Conservation (phyloP, 352 stramenopile genomes). For the Saprolegnia diclina region DNA sequence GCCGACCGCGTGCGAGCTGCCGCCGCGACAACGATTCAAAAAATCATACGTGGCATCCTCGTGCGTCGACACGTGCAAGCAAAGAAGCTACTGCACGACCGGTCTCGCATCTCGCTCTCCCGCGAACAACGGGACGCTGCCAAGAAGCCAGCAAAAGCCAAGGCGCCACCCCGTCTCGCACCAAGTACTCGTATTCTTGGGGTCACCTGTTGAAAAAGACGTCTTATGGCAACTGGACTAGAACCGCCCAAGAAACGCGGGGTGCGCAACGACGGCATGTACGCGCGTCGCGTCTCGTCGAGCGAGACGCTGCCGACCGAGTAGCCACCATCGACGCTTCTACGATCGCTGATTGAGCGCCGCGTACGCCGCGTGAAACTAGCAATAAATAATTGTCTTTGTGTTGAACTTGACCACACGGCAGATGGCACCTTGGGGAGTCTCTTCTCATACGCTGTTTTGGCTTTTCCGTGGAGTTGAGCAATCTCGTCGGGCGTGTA, state of each 20-base stretch:
- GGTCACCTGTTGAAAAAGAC: background rate
- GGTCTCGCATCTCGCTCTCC: background rate
- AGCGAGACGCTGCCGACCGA: background rate
- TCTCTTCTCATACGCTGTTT: constrained; percentile 20
- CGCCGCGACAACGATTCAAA: constrained; percentile 4
- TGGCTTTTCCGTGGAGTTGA: constrained; percentile 13
- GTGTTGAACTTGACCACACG: too few relatives aligned
- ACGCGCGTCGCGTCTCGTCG: background rate
- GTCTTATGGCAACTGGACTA: background rate
- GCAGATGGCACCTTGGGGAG: constrained; percentile 3
- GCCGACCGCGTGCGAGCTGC: background rate
- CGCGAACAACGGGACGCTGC: background rate
- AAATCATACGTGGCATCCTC: background rate
- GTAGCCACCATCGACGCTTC: background rate
- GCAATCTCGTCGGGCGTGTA: constrained; percentile 4
- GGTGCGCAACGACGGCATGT: background rate
- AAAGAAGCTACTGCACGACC: background rate
- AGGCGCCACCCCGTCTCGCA: background rate
- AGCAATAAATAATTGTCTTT: background rate
- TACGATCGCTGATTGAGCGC: background rate
- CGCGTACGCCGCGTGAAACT: constrained; percentile 12
- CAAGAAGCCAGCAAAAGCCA: background rate
- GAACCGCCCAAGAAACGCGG: background rate
- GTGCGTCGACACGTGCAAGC: background rate
- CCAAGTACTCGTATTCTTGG: constrained; percentile 15